Percentiles rank a stretch among this genome's conserved stretches.
phyloP scores from a whole-genome alignment of 768 basidiomycete species.

The Hygrocybe punicea region DNA sequence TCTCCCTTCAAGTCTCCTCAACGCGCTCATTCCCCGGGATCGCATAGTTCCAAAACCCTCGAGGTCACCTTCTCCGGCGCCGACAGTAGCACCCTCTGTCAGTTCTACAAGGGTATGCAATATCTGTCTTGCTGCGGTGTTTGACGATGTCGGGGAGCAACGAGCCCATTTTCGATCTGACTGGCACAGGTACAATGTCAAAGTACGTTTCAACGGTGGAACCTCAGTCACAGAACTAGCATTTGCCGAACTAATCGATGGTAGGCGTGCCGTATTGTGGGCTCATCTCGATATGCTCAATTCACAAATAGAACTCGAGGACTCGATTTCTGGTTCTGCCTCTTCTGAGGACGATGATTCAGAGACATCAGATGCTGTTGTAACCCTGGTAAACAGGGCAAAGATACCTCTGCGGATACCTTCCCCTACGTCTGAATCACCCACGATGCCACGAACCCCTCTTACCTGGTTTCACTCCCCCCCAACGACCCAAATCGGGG shows the following conservation, averaged over 20 bases:
- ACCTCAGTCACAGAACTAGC: slow-evolving; percentile 62
- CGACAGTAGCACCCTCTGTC: slow-evolving; percentile 29
- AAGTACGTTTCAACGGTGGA: slow-evolving; percentile 65
- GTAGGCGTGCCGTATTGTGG: slow-evolving; percentile 40
- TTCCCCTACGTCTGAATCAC: slow-evolving; percentile 39
- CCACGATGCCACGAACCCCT: slow-evolving; percentile 52
- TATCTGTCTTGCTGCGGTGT: slow-evolving; percentile 65
- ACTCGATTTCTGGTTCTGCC: slow-evolving; percentile 90
- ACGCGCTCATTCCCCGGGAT: slow-evolving; percentile 66
- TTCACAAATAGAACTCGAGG: slow-evolving; percentile 57
- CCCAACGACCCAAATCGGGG: slow-evolving; percentile 82
- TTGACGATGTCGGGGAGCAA: slow-evolving; percentile 77
- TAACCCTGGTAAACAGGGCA: slow-evolving; percentile 61
- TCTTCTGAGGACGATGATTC: slow-evolving; percentile 54
- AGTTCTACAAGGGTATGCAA: slow-evolving; percentile 50
- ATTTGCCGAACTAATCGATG: slow-evolving; percentile 77
- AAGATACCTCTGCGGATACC: slow-evolving; percentile 45
- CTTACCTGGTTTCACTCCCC: slow-evolving; percentile 89
- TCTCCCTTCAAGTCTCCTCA: slow-evolving; percentile 65
- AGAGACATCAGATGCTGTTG: slow-evolving; percentile 63
- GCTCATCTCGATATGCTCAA: background rate
- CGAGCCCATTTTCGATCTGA: slow-evolving; percentile 86
- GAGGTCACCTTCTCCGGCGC: slow-evolving; percentile 35
- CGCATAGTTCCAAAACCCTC: slow-evolving; percentile 42
- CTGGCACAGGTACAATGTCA: slow-evolving; percentile 98